Base-by-base conservation (phyloP, 2,329 filamentous ascomycete genomes). In the Achaetomium macrosporum region DNA sequence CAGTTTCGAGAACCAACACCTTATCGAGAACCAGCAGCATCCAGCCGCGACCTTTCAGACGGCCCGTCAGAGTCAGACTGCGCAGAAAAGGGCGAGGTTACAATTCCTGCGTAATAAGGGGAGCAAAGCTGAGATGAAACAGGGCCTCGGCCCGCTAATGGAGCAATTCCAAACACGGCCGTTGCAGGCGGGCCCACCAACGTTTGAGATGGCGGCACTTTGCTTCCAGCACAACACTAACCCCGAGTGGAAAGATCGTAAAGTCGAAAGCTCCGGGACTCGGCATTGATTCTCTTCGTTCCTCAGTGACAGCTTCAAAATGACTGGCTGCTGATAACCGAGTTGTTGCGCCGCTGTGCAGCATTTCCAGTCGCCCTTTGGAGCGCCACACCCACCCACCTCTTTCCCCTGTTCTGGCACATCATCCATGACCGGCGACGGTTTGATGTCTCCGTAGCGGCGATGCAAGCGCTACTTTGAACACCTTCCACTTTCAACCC, bases 71-170 rank as follows among this genome's bases (percentile, higher is more conserved):
- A 50, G 46, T 51, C 43, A 54, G 40, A 46, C 31, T 29, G 43
- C 25, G 44, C 31, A 42, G 17, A 43, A 50, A 44, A 49, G 20
- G 41, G 39, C 45, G 46, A 50, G 50, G 57, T 59, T 53, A 58
- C 53, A 54, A 48, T 47, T 47, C 43, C 52, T 47, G 54, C 39
- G 16, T 19, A 48, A 45, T 19, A 48, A 45, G 35, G 12, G 54
- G 47, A 48, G 33, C 29, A 48, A 50, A 56, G 51, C 31, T 53
- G 51, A 60, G 59, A 57, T 71, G 70, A 73, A 72, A 72, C 70
- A 61, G 56, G 62, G 60, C 60, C 61, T 60, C 62, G 60, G 61
- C 60, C 65, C 61, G 61, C 59, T 58, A 55, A 54, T 54, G 50
- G 51, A 50, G 50, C 50, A 59, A 61, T 57, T 59, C 63, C 59